phyloP scores from a whole-genome alignment of 1,284 basidiomycete species.

The Cerrena zonata region DNA sequence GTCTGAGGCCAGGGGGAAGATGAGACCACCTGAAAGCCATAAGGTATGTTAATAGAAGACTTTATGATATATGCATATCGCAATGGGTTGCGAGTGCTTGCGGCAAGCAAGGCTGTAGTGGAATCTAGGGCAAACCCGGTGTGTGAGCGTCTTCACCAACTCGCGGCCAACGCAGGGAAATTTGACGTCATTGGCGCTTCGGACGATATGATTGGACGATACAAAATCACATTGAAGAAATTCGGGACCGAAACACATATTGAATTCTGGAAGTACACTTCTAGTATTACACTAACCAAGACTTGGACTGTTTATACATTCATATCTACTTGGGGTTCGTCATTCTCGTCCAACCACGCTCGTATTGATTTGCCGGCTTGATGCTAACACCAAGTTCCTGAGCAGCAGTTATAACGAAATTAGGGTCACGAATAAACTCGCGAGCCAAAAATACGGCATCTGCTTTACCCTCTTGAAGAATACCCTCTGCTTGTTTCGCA shows the following conservation, averaged over 20 bases:
- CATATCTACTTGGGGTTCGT: conserved; percentile 29
- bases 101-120: no score
- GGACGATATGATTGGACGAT: no score
- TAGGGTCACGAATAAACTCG: conserved; percentile 55
- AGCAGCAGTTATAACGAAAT: conserved; percentile 53
- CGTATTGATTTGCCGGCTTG: conserved; percentile 64
- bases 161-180: no score
- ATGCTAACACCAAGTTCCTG: conserved; percentile 49
- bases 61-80: background rate
- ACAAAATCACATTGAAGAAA: no score
- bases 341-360: conserved; percentile 53
- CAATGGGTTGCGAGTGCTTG: no score
- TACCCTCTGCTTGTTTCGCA: conserved; percentile 58
- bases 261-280: no score
- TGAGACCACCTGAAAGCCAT: conserved; percentile 25
- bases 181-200: no score
- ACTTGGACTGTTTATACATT: no score
- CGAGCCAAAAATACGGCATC: conserved; percentile 68
- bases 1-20: conserved; percentile 22
- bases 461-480: conserved; percentile 59
- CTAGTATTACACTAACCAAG: no score
- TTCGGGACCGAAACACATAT: no score
- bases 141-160: no score
- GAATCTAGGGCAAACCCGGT: no score
- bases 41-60: background rate